A percentile compares a stretch with the other conserved stretches of the same genome.
These are phyloP conservation scores for Irpex sp. DNA, from an alignment of 1,284 basidiomycete genomes.

Conservation along the genomic window DNA sequence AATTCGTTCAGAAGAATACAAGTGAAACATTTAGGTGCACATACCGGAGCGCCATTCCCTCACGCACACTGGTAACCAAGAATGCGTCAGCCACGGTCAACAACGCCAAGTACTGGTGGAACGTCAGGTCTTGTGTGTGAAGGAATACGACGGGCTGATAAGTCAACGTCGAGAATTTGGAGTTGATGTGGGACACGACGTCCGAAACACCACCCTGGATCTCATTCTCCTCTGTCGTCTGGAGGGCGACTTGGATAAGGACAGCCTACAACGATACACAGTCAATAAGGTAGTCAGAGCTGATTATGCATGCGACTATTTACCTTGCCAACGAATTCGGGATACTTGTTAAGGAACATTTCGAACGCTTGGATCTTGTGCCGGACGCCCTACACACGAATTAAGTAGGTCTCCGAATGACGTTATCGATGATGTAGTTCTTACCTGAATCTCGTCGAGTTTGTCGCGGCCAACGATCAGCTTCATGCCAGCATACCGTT, in stretches of 20 bases:
- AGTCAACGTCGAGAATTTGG: constrained; percentile 76
- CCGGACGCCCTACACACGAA: constrained; percentile 53
- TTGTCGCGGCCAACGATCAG: constrained; percentile 87
- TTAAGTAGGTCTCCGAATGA: neutral
- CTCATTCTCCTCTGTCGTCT: constrained; percentile 79
- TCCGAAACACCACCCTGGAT: constrained; percentile 73
- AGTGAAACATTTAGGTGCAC: neutral
- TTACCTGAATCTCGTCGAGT: constrained; percentile 77
- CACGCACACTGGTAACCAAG: constrained; percentile 77
- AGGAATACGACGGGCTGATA: constrained; percentile 89
- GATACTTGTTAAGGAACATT: constrained; percentile 75
- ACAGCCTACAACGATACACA: constrained; percentile 47
- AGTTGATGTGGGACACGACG: constrained; percentile 79
- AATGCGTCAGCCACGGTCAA: constrained; percentile 86
- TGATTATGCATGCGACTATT: neutral
- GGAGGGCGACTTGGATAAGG: constrained; percentile 83
- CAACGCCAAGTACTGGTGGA: constrained; percentile 82
- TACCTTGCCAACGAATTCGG: constrained; percentile 76
- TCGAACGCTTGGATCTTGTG: constrained; percentile 87
- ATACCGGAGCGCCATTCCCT: constrained; percentile 80
- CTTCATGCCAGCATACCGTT: constrained; percentile 82
- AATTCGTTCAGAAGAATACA: neutral
- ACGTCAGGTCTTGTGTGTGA: constrained; percentile 84
- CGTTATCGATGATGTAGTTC: constrained; percentile 7
- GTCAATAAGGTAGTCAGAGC: neutral